Evolutionary conservation across 495 filamentous ascomycete species (phyloP), one percentile per base, ranked within the genome.

Genomic region (Xylona heveae): DNA sequence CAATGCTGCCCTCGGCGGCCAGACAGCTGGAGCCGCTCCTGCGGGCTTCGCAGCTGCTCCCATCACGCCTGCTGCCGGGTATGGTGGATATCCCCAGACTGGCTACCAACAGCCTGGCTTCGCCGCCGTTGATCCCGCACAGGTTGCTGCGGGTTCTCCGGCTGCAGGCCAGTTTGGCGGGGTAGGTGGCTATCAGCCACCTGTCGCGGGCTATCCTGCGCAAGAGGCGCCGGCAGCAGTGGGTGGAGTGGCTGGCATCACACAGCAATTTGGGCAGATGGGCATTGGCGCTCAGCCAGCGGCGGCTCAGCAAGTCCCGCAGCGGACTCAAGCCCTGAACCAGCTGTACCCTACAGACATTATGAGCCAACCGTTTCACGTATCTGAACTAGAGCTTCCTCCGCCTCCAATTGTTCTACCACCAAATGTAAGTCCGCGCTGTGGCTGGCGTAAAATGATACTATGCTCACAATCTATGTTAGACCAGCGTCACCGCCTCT

Each of bases 401-500:
- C 90, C 88, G 23, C 88, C 88, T 38, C 77, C 78, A 9, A 88
- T 93, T 42, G 69, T 90, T 41, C 52, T 97, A 30, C 88, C 88
- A 17, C 75, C 80, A 29, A 88, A 88, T 58, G 85, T 95, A 59
- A 59, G 78, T 66, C 22, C 33, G 6, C 18, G 12, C 9, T 33
- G n/a, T 25, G 24, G 10, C 10, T 24, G 35, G 22, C 6, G 16
- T 25, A 9, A 29, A 25, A 24, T 6, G 18, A 8, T 15, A 23
- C 6, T 23, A 3, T 18, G 14, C 16, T 38, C 33, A 19, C 29
- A 12, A 34, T 29, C 5, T 10, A 9, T 18, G 14, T 3, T 48
- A 93, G 83, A 72, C 80, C 21, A 88, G 82, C 46, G 79, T 91
- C 33, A 94, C 83, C 26, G 78, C 83, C 24, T 93, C 83, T 6